These are phyloP conservation scores for Lentithecium fluviatile DNA, from an alignment of 495 filamentous ascomycete genomes.

Conservation along the genomic window DNA sequence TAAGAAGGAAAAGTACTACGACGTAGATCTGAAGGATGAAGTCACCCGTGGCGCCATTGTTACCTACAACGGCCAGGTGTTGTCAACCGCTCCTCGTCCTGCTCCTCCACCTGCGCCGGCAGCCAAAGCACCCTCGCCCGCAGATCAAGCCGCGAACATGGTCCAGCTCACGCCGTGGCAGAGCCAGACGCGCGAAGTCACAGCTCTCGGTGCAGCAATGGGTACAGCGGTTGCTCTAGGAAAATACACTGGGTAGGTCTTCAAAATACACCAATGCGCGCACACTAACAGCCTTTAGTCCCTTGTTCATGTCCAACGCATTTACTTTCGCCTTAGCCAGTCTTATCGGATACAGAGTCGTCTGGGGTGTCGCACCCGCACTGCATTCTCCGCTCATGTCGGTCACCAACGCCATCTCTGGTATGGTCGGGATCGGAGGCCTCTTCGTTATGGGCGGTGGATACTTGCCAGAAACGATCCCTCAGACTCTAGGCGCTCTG, in stretches of 20 bases:
- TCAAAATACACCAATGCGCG: background rate
- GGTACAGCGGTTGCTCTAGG: slow-evolving; percentile 68
- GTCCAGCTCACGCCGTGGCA: slow-evolving; percentile 74
- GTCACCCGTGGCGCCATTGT: slow-evolving; percentile 79
- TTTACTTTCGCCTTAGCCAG: slow-evolving; percentile 77
- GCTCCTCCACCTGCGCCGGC: slow-evolving; percentile 65
- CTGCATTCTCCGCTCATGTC: slow-evolving; percentile 82
- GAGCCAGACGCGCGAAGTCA: slow-evolving; percentile 68
- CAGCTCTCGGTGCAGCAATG: slow-evolving; percentile 68
- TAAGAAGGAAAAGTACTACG: slow-evolving; percentile 66
- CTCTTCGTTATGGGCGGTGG: slow-evolving; percentile 80
- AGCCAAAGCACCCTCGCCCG: slow-evolving; percentile 42
- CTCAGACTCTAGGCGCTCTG: slow-evolving; percentile 69
- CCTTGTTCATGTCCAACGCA: slow-evolving; percentile 77
- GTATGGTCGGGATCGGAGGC: slow-evolving; percentile 75
- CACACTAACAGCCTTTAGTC: slow-evolving; percentile 33
- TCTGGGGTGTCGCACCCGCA: slow-evolving; percentile 75
- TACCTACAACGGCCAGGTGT: slow-evolving; percentile 66
- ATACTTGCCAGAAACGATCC: slow-evolving; percentile 69
- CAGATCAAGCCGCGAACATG: slow-evolving; percentile 52
- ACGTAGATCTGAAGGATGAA: slow-evolving; percentile 72
- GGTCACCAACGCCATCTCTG: slow-evolving; percentile 83
- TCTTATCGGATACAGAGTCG: slow-evolving; percentile 75
- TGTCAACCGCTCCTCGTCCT: slow-evolving; percentile 69
- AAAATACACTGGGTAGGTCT: slow-evolving; percentile 59